Evolutionary conservation across 768 basidiomycete species (phyloP).

Genomic region (Mrakia hoshinonis): DNA sequence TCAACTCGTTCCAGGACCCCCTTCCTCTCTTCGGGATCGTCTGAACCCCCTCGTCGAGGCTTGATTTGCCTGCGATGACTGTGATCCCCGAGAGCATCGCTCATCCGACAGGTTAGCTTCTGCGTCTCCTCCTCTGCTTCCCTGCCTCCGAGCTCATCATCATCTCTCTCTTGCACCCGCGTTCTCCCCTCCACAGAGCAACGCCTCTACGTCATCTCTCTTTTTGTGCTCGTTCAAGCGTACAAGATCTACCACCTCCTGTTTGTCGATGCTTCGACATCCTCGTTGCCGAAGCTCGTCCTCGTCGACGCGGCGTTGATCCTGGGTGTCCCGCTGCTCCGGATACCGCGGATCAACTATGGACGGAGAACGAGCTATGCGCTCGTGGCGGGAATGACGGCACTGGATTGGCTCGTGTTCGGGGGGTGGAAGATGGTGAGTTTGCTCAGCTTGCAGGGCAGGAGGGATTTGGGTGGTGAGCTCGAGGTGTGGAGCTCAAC

Average conservation of each 20-base stretch:
- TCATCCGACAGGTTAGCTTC: no score
- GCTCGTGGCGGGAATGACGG: constrained; percentile 22
- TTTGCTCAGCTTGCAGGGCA: no score
- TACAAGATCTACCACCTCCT: constrained; percentile 32
- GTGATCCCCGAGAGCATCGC: no score
- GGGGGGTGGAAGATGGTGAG: constrained; percentile 29
- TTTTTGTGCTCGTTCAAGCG: constrained; percentile 70
- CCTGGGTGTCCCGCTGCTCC: constrained; percentile 37
- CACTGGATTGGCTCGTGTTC: constrained; percentile 39
- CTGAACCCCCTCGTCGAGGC: no score
- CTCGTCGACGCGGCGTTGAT: constrained; percentile 43
- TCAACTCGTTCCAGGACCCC: no score
- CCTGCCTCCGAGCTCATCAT: no score
- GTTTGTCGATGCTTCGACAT: constrained; percentile 18
- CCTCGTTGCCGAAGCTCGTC: constrained; percentile 41
- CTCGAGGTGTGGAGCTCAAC: constrained; percentile 30
- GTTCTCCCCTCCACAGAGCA: constrained; percentile 64
- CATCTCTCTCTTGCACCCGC: not conserved
- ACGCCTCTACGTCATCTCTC: constrained; percentile 65
- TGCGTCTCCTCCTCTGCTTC: no score
- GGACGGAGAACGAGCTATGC: constrained; percentile 31
- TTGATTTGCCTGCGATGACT: no score
- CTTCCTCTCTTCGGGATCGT: no score
- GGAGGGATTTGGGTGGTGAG: constrained; percentile 28
- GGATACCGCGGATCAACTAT: constrained; percentile 42